These are phyloP conservation scores for Pelargonium fulgidum DNA, from an alignment of 441 rosid genomes.

Conservation along the genomic window DNA sequence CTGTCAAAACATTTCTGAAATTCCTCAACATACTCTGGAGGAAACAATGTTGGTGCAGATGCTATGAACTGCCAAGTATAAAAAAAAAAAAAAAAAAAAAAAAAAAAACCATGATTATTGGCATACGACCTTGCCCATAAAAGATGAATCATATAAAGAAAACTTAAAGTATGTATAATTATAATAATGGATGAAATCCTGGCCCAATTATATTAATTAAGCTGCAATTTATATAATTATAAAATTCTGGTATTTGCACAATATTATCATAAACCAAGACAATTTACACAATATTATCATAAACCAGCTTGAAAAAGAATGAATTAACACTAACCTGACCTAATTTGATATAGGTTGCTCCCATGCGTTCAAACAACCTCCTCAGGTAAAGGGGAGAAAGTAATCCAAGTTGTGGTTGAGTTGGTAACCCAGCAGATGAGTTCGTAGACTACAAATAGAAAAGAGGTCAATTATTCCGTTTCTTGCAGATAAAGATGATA, in stretches of 20 bases:
- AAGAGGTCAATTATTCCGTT: not conserved
- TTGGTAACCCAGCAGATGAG: constrained; percentile 53
- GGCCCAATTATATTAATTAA: not conserved
- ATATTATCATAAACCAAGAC: too few species aligned
- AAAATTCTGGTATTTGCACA: not conserved
- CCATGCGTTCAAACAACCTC: constrained; percentile 95
- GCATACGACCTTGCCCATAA: constrained; percentile 6
- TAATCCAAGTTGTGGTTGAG: constrained; percentile 72
- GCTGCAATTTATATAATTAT: not conserved
- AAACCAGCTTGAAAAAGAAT: not conserved
- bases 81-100: constrained; percentile 9
- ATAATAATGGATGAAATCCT: not conserved
- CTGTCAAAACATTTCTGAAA: constrained; percentile 93
- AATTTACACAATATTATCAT: not conserved
- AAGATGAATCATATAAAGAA: not conserved
- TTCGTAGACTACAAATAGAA: constrained; percentile 48
- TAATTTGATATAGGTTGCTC: constrained; percentile 91
- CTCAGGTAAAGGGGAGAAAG: constrained; percentile 83
- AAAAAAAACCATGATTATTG: not conserved
- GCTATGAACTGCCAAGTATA: constrained; percentile 64
- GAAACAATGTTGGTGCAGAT: constrained; percentile 92
- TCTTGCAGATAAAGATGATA: not conserved
- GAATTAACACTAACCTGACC: constrained; percentile 58
- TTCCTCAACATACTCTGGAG: constrained; percentile 77
- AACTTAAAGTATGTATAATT: not conserved